Percentiles rank a stretch among this genome's conserved stretches.
These are phyloP conservation scores for Sarocladium oryzae DNA, from an alignment of 2,329 filamentous ascomycete genomes.

Conservation along the genomic window DNA sequence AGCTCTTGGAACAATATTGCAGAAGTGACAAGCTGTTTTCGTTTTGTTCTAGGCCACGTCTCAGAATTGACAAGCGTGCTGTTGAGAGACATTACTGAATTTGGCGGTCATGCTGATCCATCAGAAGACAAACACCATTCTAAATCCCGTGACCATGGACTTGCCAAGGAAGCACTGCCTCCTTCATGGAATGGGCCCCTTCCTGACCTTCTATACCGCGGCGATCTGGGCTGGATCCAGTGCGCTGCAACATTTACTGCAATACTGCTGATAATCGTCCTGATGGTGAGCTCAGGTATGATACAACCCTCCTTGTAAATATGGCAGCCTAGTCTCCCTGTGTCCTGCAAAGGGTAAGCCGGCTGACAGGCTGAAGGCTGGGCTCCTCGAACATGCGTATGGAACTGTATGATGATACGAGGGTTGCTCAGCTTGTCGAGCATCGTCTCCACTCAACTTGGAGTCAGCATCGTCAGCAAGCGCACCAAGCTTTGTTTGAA, in stretches of 20 bases:
- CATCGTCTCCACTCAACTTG: background rate
- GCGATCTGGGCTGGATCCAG: background rate
- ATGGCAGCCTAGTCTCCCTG: background rate
- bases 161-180: conserved; percentile 6
- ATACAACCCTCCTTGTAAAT: background rate
- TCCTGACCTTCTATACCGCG: background rate
- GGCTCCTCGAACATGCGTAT: background rate
- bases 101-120: background rate
- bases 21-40: too few relatives aligned
- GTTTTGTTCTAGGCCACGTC: too few relatives aligned
- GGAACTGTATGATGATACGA: background rate
- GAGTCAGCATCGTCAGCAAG: too few relatives aligned
- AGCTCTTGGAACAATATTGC: too few relatives aligned
- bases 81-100: background rate
- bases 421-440: background rate
- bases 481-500: too few relatives aligned
- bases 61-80: too few relatives aligned
- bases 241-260: background rate
- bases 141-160: background rate
- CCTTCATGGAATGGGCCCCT: background rate
- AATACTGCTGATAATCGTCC: background rate
- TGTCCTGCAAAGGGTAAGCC: background rate
- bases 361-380: background rate
- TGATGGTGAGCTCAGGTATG: background rate
- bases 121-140: background rate